phyloP scores from a whole-genome alignment of 2,329 filamentous ascomycete genomes.

The Arthroderma sp. region DNA sequence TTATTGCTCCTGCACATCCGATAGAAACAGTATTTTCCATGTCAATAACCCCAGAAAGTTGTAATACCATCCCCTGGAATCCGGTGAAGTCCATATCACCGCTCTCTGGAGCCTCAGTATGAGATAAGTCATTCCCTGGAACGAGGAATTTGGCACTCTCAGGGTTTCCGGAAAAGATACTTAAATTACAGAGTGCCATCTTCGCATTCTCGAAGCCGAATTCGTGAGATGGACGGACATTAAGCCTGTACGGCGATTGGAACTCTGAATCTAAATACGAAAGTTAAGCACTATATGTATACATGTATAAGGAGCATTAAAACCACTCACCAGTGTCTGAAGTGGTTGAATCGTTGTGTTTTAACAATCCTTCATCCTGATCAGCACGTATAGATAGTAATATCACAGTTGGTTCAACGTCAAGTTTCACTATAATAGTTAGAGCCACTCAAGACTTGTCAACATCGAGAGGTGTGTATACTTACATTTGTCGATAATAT shows the following conservation, averaged over 20 bases:
- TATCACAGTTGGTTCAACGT: slow-evolving; percentile 48
- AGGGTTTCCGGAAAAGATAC: slow-evolving; percentile 36
- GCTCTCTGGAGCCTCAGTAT: slow-evolving; percentile 25
- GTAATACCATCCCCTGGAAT: slow-evolving; percentile 51
- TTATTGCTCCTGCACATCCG: slow-evolving; percentile 73
- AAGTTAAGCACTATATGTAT: slow-evolving; percentile 8
- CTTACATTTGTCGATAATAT: slow-evolving; percentile 48
- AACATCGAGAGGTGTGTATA: slow-evolving; percentile 12
- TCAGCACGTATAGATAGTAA: slow-evolving; percentile 45
- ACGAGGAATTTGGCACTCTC: slow-evolving; percentile 46
- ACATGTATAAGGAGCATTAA: neutral
- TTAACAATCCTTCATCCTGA: slow-evolving; percentile 19
- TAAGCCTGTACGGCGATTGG: slow-evolving; percentile 47
- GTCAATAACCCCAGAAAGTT: slow-evolving; percentile 57
- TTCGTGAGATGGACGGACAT: slow-evolving; percentile 56
- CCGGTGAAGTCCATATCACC: slow-evolving; percentile 37
- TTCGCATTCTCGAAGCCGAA: slow-evolving; percentile 57
- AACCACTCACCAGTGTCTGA: slow-evolving; percentile 18
- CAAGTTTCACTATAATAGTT: slow-evolving; percentile 41
- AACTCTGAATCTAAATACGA: slow-evolving; percentile 32
- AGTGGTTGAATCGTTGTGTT: slow-evolving; percentile 17
- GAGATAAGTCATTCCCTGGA: slow-evolving; percentile 42
- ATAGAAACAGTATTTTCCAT: slow-evolving; percentile 62
- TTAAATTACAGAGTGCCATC: slow-evolving; percentile 50
- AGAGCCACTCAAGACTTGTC: slow-evolving; percentile 8